Evolutionary conservation across 148 eudicot species (phyloP).

Genomic region (Rhododendron williamsianum): DNA sequence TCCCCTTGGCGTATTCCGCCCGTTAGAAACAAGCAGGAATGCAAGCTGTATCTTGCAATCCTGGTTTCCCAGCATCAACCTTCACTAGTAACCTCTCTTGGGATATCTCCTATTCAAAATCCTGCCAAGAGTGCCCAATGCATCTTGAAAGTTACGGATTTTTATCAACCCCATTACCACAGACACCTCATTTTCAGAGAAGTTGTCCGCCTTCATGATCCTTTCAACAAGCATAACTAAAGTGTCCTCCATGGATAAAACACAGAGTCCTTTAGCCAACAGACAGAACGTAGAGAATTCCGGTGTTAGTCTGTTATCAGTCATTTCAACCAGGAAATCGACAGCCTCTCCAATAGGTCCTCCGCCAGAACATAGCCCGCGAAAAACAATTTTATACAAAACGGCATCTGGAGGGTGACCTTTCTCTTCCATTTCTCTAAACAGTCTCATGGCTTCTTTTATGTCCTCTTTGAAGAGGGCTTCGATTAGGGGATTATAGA

Average conservation of each 20-base stretch:
- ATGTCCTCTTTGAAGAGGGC: slow-evolving; percentile 55
- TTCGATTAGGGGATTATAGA: slow-evolving; percentile 82
- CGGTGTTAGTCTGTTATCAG: slow-evolving; percentile 59
- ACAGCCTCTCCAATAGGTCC: slow-evolving; percentile 92
- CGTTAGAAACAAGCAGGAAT: neutral
- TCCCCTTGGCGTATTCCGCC: neutral
- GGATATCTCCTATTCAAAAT: slow-evolving; percentile 48
- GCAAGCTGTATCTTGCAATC: neutral
- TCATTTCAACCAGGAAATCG: slow-evolving; percentile 67
- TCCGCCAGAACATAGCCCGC: slow-evolving; percentile 87
- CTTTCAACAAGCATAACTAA: slow-evolving; percentile 55
- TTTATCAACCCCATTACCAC: slow-evolving; percentile 77
- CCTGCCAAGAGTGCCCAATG: slow-evolving; percentile 62
- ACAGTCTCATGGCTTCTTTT: slow-evolving; percentile 64
- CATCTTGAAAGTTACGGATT: slow-evolving; percentile 83
- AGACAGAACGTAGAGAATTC: slow-evolving; percentile 63
- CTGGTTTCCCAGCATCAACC: neutral
- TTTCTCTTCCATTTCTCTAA: slow-evolving; percentile 81
- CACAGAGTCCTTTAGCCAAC: slow-evolving; percentile 88
- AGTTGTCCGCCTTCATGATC: slow-evolving; percentile 55
- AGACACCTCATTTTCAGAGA: slow-evolving; percentile 59
- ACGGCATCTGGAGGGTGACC: slow-evolving; percentile 70
- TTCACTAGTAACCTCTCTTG: slow-evolving; percentile 35
- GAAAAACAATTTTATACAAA: slow-evolving; percentile 62
- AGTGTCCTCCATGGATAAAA: slow-evolving; percentile 76